Base-by-base conservation (phyloP, 441 rosid species). In the Corymbia citriodora region DNA sequence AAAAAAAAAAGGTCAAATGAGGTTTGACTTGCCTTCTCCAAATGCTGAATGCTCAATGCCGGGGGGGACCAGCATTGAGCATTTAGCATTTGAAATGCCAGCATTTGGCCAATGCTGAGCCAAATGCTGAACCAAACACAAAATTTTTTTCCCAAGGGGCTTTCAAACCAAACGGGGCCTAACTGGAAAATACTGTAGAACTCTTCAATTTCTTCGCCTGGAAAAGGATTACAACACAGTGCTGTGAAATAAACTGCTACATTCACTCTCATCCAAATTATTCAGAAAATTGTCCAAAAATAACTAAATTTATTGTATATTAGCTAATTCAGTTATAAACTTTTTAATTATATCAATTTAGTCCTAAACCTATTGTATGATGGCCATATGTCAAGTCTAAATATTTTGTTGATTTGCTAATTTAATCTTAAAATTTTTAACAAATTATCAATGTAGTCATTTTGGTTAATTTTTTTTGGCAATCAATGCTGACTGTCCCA, bases 271-370 rank as follows among this genome's bases (percentile, higher is more conserved):
- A 2, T 79, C 50, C 52, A 23, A 79, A 45, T 40, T 25, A 0
- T 2, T 45, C 33, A 13, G 33, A 63, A 14, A 63, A 29, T 29
- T 63, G 9, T 63, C 36, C 18, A 63, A 63, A 63, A 29, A 63
- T 14, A 29, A 29, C 72, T 63, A 63, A 63, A 16, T 29, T 0
- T 29, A 63, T 63, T 63, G 18, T 63, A 29, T 0, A 63, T 0
- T 3, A 0, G 3, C 0, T 9, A 63, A 63, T 14, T 29, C 2
- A 7, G 0, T 29, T n/a, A 29, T 63, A 63, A 63, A 63, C 0
- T 0, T 63, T 63, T 63, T 10, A 63, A 63, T 29, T 29, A 17
- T 63, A 0, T 33, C 15, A 63, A 8, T 63, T 29, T 7, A 63
- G 4, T 63, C 0, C 7, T 63, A 63, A 29, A 63, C 36, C 33